These are phyloP conservation scores for Scytalidium lignicola DNA, from an alignment of 2,329 filamentous ascomycete genomes.

Conservation along the genomic window DNA sequence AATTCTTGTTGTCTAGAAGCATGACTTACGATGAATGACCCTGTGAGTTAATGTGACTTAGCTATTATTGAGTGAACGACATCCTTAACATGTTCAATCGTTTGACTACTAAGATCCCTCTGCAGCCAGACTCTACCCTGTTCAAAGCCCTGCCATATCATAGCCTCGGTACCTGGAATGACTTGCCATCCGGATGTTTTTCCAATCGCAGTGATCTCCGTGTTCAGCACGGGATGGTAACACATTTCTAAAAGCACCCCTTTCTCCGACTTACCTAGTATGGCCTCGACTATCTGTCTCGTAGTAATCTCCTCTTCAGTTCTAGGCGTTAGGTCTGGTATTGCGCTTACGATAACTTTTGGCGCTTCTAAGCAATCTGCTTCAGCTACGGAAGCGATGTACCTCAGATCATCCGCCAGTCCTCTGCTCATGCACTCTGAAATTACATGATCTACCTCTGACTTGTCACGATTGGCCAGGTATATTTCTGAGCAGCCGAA, in stretches of 20 bases:
- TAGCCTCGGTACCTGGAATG: slow-evolving; percentile 22
- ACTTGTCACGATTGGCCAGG: slow-evolving; percentile 67
- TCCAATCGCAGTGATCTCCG: slow-evolving; percentile 17
- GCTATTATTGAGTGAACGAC: slow-evolving; percentile 28
- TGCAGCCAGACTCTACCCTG: slow-evolving; percentile 39
- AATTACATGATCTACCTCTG: slow-evolving; percentile 63
- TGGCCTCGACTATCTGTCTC: slow-evolving; percentile 34
- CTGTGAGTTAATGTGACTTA: no score
- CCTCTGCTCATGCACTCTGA: slow-evolving; percentile 55
- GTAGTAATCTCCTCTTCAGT: slow-evolving; percentile 58
- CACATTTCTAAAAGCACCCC: slow-evolving; percentile 26
- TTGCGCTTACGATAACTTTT: slow-evolving; percentile 65
- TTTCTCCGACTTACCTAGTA: slow-evolving; percentile 28
- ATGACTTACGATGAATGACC: no score
- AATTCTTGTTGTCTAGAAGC: no score
- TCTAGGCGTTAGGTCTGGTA: slow-evolving; percentile 70
- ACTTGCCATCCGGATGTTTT: slow-evolving; percentile 17
- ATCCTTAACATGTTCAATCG: slow-evolving; percentile 53
- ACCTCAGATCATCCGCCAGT: slow-evolving; percentile 54
- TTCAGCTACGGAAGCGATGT: slow-evolving; percentile 57
- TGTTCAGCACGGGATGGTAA: slow-evolving; percentile 24
- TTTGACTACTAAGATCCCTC: slow-evolving; percentile 56
- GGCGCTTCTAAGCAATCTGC: slow-evolving; percentile 53
- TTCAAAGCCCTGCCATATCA: slow-evolving; percentile 27
- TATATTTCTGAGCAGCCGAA: slow-evolving; percentile 66